Base-by-base conservation (phyloP, 805 yeast species). In the Ogataea thermomethanolica region DNA sequence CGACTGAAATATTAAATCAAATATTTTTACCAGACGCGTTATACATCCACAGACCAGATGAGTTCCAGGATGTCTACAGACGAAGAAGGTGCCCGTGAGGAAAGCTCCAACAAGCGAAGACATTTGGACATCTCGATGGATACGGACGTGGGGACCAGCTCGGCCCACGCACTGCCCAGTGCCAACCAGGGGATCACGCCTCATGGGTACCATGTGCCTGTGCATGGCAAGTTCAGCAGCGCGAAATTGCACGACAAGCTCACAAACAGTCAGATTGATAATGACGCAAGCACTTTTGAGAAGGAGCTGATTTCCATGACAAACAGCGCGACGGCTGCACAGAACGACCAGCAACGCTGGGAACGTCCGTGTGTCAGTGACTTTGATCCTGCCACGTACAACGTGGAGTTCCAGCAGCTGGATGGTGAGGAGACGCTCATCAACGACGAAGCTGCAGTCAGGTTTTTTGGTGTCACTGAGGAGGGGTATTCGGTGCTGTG, bases 391-490 rank as follows among this genome's bases (percentile, higher is more conserved):
- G 51, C 54, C 1, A 58, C 59, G 1, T 56, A 60, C 28, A 89
- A 83, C 53, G 70, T 84, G 21, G 70, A 74, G 1, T 90, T 90
- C 59, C 98, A 93, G 62, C 99, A 93, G 56, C 69, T 93, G 53
- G 99, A 93, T 61, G 96, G 95, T 1, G 98, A 93, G 55, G 99
- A 93, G 54, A 75, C 85, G 3, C 58, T 65, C 22, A 58, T 75
- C 7, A 75, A 76, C 26, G 80, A 78, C 11, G 69, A 74, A 20
- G 75, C 84, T 0, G 72, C 78, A 1, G 85, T 90, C 0, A 74
- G 96, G 40, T 83, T 95, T 56, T 93, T 90, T 62, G 99, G 99
- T 42, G 89, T 95, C 28, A 89, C 98, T 1, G 76, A 71, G 43
- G 81, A 78, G 41, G 99, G 99, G 4, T 69, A 88, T 56, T 85